Evolutionary conservation across 2,329 filamentous ascomycete species (phyloP), one percentile per base, ranked within the genome.

Genomic region (Arthrobotrys iridis): DNA sequence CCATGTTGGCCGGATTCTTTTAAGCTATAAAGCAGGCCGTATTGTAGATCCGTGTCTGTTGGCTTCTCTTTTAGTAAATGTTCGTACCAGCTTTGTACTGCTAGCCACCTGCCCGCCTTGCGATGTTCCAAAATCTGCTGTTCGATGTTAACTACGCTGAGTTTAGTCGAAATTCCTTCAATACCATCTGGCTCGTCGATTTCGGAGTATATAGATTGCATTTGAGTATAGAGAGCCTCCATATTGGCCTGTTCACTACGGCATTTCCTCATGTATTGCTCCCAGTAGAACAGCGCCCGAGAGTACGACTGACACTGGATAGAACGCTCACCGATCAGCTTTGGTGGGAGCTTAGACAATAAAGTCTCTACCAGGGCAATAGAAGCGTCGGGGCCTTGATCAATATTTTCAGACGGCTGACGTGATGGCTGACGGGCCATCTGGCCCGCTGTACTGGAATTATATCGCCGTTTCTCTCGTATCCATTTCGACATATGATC

Each of bases 151-250:
- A 98, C 84, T 8, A 93, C 88, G 71, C 91, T 90, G 2, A 98
- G 85, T 81, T 95, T 91, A 18, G 93, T 89, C 0, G 94, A 96
- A 75, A 99, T 94, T 1, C 95, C 95, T 81, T 98, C 93, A 33
- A 99, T 89, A 0, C 94, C 93, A 82, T 99, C 95, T 0, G 95
- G 96, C 79, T 99, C 95, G 80, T 99, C 95, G 75, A 99, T 98
- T 79, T 97, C 91, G 0, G 93, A 92, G 82, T 99, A 99, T 15
- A 99, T 97, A 62, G 94, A 90, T 80, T 98, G 94, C 22, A 99
- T 84, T 75, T 90, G 88, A 78, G 93, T 88, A 73, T 96, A 87
- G 2, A 95, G 85, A 22, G 88, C 85, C 62, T 90, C 85, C 48
- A 85, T 81, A 52, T 85, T 85, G n/a, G 87, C 83, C 20, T 88